phyloP scores from a whole-genome alignment of 305 asterid species.

The Fraxinus dipetala region DNA sequence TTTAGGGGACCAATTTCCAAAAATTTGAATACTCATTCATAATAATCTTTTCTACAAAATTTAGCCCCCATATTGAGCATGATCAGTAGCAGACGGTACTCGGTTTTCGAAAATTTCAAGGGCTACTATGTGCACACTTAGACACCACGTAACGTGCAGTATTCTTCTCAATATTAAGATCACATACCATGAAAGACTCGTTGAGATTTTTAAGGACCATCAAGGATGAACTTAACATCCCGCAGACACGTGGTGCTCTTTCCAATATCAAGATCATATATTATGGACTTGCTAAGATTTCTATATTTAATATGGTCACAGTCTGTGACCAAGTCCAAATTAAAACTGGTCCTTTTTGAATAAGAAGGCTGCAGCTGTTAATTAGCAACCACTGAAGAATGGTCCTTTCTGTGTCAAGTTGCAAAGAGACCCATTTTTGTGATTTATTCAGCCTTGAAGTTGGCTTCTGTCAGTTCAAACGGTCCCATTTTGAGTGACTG shows the following conservation, averaged over 20 bases:
- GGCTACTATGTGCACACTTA: not conserved
- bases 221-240: not conserved
- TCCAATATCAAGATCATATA: not conserved
- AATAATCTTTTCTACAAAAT: conserved; percentile 25
- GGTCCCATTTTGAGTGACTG: conserved; percentile 28
- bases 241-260: not conserved
- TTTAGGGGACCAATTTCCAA: conserved; percentile 27
- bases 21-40: conserved; percentile 36
- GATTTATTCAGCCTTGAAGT: conserved; percentile 23
- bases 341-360: conserved; percentile 35
- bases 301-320: conserved; percentile 24
- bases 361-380: conserved; percentile 17
- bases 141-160: not conserved
- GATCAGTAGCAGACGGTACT: not conserved
- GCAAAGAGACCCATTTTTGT: conserved; percentile 21
- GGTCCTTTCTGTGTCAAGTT: conserved; percentile 23
- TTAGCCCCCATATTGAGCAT: conserved; percentile 2
- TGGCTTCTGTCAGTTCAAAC: conserved; percentile 30
- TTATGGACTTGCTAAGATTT: conserved; percentile 16
- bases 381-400: conserved; percentile 20
- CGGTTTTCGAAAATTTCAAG: not conserved
- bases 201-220: not conserved
- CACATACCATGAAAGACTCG: not conserved
- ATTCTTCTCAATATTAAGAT: not conserved
- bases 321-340: conserved; percentile 16